These are phyloP conservation scores for Phytophthora pluvialis DNA, from an alignment of 352 stramenopile genomes.

Conservation along the genomic window DNA sequence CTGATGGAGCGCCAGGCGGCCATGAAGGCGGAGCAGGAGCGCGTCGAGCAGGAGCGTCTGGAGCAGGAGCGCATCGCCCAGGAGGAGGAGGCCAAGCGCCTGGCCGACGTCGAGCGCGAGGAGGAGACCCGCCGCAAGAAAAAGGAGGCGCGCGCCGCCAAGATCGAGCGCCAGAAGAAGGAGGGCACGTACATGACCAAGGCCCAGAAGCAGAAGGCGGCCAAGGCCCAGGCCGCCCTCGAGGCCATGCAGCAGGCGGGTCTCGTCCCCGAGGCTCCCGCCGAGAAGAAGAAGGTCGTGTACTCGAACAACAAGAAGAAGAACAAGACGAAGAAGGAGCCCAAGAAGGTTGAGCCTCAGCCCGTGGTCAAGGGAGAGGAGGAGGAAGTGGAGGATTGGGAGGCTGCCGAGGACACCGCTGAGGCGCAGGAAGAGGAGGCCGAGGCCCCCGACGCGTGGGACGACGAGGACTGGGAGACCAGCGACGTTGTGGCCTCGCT, in stretches of 20 bases:
- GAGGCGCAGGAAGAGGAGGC: slow-evolving; percentile 53
- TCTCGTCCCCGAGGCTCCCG: slow-evolving; percentile 70
- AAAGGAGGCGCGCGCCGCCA: slow-evolving; percentile 84
- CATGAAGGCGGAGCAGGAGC: slow-evolving; percentile 79
- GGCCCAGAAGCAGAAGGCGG: slow-evolving; percentile 95
- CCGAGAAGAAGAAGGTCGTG: slow-evolving; percentile 91
- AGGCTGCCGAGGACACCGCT: slow-evolving; percentile 54
- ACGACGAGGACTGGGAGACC: slow-evolving; percentile 86
- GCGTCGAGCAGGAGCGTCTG: slow-evolving; percentile 56
- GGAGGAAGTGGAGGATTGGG: slow-evolving; percentile 75
- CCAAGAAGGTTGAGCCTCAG: slow-evolving; percentile 45
- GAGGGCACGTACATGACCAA: slow-evolving; percentile 99
- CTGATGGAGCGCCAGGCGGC: slow-evolving; percentile 78
- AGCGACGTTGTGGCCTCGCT: slow-evolving; percentile 80
- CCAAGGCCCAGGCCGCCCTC: slow-evolving; percentile 86
- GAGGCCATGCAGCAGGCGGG: slow-evolving; percentile 94
- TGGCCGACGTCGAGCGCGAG: slow-evolving; percentile 50
- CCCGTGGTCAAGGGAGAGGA: slow-evolving; percentile 56
- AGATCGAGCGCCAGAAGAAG: slow-evolving; percentile 94
- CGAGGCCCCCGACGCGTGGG: slow-evolving; percentile 80
- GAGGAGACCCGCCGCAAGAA: slow-evolving; percentile 83
- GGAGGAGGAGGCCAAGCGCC: slow-evolving; percentile 69
- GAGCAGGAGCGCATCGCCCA: slow-evolving; percentile 69
- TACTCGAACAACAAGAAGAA: slow-evolving; percentile 93
- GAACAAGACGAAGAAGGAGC: slow-evolving; percentile 56